phyloP scores from a whole-genome alignment of 23 red algal genomes.

The Agarophyton chilense region DNA sequence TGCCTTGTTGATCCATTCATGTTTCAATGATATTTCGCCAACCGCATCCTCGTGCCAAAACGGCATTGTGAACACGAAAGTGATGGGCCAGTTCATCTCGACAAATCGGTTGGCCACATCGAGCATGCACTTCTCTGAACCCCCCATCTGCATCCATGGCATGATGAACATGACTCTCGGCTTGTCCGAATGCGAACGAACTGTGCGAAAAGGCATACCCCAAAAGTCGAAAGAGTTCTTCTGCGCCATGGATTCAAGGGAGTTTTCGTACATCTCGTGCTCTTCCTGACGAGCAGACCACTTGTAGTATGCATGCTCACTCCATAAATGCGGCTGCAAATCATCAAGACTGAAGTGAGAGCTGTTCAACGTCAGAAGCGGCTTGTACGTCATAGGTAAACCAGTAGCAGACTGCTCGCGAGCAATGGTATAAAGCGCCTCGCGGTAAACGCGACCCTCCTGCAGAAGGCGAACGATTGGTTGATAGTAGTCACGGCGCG shows the following conservation, averaged over 20 bases:
- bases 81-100: slow-evolving; percentile 57
- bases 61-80: slow-evolving; percentile 63
- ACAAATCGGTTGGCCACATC: slow-evolving; percentile 44
- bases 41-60: slow-evolving; percentile 58
- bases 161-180: slow-evolving; percentile 55
- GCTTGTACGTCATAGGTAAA: not conserved
- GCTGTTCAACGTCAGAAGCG: not conserved
- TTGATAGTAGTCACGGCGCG: not conserved
- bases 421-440: not conserved
- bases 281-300: slow-evolving; percentile 44
- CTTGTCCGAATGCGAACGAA: not conserved
- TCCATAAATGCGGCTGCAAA: slow-evolving; percentile 43
- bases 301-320: slow-evolving; percentile 60
- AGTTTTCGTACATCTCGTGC: slow-evolving; percentile 31
- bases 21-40: slow-evolving; percentile 47
- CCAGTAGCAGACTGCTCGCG: not conserved
- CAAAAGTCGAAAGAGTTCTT: slow-evolving; percentile 46
- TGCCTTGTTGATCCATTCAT: slow-evolving; percentile 62
- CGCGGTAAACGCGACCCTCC: not conserved
- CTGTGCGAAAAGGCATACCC: slow-evolving; percentile 33
- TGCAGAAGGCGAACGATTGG: not conserved
- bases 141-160: slow-evolving; percentile 71
- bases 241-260: slow-evolving; percentile 22
- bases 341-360: not conserved
- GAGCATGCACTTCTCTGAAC: slow-evolving; percentile 72